Conservation (phyloP, 164 flowering plant genomes). For the Vitis riparia region DNA sequence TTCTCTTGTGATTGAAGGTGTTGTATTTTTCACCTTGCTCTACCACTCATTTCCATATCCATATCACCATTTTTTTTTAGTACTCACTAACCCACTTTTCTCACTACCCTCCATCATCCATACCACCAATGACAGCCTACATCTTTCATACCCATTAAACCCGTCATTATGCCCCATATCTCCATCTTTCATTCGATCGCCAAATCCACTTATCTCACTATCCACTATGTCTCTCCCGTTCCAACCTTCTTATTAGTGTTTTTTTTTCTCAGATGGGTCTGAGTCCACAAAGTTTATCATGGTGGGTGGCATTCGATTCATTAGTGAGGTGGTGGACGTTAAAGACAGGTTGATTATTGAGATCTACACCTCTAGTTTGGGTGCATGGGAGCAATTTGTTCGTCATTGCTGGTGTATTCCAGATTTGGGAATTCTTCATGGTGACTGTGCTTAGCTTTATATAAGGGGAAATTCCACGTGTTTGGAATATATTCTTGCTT, state of each 20-base stretch:
- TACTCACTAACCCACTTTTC: no score
- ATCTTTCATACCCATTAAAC: no score
- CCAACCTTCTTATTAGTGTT: conserved; percentile 58
- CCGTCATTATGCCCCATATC: conserved; percentile 24
- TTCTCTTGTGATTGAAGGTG: no score
- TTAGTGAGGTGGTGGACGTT: conserved; percentile 59
- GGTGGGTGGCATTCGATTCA: conserved; percentile 57
- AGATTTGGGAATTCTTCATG: conserved; percentile 44
- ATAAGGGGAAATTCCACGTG: conserved; percentile 46
- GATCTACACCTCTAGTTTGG: conserved; percentile 44
- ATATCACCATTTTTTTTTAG: no score
- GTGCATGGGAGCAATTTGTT: conserved; percentile 55
- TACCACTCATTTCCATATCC: no score
- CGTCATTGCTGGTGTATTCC: conserved; percentile 54
- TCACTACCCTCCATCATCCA: no score
- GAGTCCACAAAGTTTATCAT: conserved; percentile 40
- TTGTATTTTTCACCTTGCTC: no score
- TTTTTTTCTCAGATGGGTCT: conserved; percentile 20
- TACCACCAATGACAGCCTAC: no score
- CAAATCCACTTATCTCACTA: no score
- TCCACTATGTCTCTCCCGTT: conserved; percentile 34
- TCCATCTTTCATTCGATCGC: no score
- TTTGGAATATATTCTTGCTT: conserved; percentile 47
- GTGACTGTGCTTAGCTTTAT: conserved; percentile 51
- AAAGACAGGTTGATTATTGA: conserved; percentile 61